Conservation (phyloP, 179 eudicot species). For the Beta lomatogona region DNA sequence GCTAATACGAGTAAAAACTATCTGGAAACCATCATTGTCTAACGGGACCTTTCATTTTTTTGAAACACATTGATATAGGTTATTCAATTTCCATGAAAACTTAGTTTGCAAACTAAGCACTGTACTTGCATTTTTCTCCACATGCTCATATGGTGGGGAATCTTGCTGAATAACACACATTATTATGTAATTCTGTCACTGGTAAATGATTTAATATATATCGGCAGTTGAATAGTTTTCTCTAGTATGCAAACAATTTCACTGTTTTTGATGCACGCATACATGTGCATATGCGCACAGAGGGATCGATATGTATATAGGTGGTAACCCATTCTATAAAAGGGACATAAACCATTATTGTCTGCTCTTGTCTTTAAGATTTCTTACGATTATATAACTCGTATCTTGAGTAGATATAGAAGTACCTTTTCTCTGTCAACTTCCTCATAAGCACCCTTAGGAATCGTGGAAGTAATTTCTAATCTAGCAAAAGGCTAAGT, state of each 20-base stretch:
- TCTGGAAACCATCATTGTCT: neutral
- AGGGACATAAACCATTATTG: neutral
- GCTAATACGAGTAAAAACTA: neutral
- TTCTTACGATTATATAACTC: neutral
- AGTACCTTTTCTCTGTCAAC: neutral
- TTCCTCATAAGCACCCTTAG: neutral
- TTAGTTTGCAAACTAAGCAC: neutral
- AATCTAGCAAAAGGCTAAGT: neutral
- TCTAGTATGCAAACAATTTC: neutral
- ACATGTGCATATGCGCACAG: neutral
- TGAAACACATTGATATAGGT: neutral
- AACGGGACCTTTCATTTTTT: neutral
- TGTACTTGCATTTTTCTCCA: neutral
- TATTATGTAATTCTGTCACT: neutral
- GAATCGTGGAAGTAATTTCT: neutral
- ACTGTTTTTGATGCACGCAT: neutral
- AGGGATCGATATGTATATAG: neutral
- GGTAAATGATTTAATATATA: neutral
- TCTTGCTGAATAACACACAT: neutral
- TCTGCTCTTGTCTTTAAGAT: neutral
- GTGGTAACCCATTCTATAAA: neutral
- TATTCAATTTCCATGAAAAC: neutral
- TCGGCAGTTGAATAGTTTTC: neutral
- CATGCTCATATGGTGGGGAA: neutral
- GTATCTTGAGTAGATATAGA: neutral